Evolutionary conservation across 2,329 filamentous ascomycete species (phyloP), one percentile per base, ranked within the genome.

Genomic region (Claviceps sp.): DNA sequence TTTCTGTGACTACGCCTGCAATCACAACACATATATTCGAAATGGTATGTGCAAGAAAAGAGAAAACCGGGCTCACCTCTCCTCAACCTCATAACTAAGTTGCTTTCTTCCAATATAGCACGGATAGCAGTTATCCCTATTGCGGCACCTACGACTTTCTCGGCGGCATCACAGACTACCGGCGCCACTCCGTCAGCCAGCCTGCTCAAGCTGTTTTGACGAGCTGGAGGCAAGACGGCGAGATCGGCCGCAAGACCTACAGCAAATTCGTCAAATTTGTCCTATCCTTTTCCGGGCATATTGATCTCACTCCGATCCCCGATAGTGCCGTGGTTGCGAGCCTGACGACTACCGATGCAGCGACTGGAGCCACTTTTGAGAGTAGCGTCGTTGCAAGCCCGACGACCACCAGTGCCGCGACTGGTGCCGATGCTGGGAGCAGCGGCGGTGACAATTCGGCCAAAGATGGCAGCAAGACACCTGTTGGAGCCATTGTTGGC

Each of bases 111-210:
- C 22, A 30, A 38, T 58, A 38, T 59, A 75, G 72, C 55, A 71
- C 71, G 26, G 61, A 62, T 13, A 54, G 58, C 0, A 54, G 48
- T 2, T 55, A 56, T 2, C 69, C 67, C 0, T 75, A 64, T 56
- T 77, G 74, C 62, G 72, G 71, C 52, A 76, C 72, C 3, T 62
- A 73, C 30, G 65, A 65, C 1, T 74, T 73, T 57, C 59, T 63
- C 3, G 64, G 62, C 18, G 65, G 66, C 16, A 63, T 75, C 47
- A 61, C 61, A 24, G 73, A 75, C 56, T 76, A 68, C 56, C 20
- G 20, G 20, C 2, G 20, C 20, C 2, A 20, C 53, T 60, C 61
- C 9, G 50, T 61, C 22, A 59, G 56, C 48, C 59, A 65, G 44
- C 66, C 65, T 4, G 55, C 62, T 4, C 66, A 71, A 48, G 55